Evolutionary conservation across 257 asterid species (phyloP).

Genomic region (Solanum medicagineum): DNA sequence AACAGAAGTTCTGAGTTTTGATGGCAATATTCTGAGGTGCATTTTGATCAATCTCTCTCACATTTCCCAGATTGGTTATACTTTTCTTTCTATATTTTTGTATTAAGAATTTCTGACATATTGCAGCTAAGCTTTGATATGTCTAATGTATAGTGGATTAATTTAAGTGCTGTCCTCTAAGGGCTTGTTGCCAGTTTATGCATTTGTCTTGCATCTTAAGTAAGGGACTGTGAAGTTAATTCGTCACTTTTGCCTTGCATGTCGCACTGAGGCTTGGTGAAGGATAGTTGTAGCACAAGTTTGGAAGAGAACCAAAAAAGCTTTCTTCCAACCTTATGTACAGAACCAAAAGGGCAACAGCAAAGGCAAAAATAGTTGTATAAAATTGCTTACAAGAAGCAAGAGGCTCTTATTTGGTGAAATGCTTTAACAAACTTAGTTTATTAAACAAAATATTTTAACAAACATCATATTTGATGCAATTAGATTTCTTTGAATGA

Average conservation of each 20-base stretch:
- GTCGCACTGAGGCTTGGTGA: not conserved
- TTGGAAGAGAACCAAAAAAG: not conserved
- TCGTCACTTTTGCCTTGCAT: not conserved
- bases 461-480: not conserved
- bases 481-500: not conserved
- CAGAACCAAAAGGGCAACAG: not conserved
- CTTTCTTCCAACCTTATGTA: not conserved
- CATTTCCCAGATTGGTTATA: not conserved
- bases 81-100: not conserved
- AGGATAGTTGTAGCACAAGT: not conserved
- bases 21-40: conserved; percentile 85
- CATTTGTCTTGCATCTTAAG: not conserved
- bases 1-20: conserved; percentile 93
- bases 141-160: not conserved
- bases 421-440: not conserved
- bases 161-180: not conserved
- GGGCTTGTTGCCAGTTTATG: not conserved
- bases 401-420: not conserved
- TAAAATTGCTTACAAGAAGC: not conserved
- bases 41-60: conserved; percentile 7
- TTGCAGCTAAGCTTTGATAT: not conserved
- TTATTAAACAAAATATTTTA: not conserved
- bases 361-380: not conserved
- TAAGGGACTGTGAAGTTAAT: not conserved
- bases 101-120: not conserved